Percentiles rank a stretch among this genome's conserved stretches.
Conservation (phyloP, 441 rosid species). For the Pelargonium fulgidum region DNA sequence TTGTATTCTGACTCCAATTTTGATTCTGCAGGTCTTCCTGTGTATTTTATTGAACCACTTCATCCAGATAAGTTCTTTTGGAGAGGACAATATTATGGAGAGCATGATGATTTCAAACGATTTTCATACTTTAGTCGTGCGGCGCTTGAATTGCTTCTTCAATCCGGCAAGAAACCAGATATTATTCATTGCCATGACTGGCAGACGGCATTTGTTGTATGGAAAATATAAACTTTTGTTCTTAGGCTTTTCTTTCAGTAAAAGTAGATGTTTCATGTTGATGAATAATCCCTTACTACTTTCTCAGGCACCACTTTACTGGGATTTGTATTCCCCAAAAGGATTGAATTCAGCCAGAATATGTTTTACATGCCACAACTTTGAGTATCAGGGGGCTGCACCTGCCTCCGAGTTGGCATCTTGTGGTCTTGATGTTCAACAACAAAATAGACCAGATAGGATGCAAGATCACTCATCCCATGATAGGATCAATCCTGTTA, state of each 20-base stretch:
- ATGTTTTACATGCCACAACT: constrained; percentile 96
- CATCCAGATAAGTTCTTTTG: constrained; percentile 91
- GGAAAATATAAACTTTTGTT: constrained; percentile 19
- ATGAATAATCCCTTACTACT: constrained; percentile 7
- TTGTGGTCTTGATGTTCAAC: constrained; percentile 84
- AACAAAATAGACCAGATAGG: constrained; percentile 85
- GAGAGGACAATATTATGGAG: constrained; percentile 93
- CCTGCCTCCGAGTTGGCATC: constrained; percentile 82
- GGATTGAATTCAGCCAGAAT: constrained; percentile 90
- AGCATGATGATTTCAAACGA: constrained; percentile 86
- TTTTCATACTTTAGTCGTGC: constrained; percentile 95
- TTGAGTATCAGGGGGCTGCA: constrained; percentile 93
- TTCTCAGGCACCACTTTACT: constrained; percentile 84
- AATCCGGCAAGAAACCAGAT: constrained; percentile 89
- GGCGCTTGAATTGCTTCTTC: constrained; percentile 88
- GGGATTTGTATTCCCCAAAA: constrained; percentile 90
- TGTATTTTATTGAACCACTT: constrained; percentile 91
- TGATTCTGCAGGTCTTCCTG: constrained; percentile 74
- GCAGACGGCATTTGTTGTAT: constrained; percentile 99
- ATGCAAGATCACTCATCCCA: constrained; percentile 83
- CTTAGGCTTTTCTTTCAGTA: constrained; percentile 6
- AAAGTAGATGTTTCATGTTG: constrained; percentile 14
- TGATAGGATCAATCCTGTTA: constrained; percentile 80
- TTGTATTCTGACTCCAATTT: constrained; percentile 29
- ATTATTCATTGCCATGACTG: constrained; percentile 98